These are phyloP conservation scores for Fraxinus nigra DNA, from an alignment of 305 asterid genomes.

Conservation along the genomic window DNA sequence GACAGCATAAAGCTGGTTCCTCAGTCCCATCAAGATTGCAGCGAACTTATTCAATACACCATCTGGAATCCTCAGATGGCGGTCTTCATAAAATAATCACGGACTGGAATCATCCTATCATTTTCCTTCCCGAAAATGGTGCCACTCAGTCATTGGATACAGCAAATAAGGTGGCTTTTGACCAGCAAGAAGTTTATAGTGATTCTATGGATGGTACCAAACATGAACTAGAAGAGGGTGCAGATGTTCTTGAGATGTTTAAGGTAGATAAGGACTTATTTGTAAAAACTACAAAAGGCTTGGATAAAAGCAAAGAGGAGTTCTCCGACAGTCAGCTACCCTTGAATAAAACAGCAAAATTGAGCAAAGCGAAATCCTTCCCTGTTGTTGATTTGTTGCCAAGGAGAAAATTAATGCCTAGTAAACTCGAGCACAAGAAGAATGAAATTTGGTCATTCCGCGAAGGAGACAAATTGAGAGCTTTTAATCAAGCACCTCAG, in stretches of 20 bases:
- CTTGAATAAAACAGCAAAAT: constrained; percentile 24
- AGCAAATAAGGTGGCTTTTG: not conserved
- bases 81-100: constrained; percentile 32
- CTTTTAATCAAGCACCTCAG: not conserved
- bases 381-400: constrained; percentile 36
- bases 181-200: not conserved
- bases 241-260: constrained; percentile 42
- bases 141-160: constrained; percentile 16
- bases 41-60: constrained; percentile 64
- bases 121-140: constrained; percentile 36
- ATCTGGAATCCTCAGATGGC: constrained; percentile 43
- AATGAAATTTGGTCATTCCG: constrained; percentile 56
- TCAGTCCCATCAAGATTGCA: constrained; percentile 35
- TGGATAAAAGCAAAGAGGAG: constrained; percentile 30
- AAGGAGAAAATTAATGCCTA: constrained; percentile 42
- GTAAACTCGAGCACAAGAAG: constrained; percentile 55
- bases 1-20: constrained; percentile 21
- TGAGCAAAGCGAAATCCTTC: constrained; percentile 60
- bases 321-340: constrained; percentile 32
- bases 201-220: constrained; percentile 16
- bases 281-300: constrained; percentile 26
- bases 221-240: constrained; percentile 11
- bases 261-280: constrained; percentile 49
- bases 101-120: constrained; percentile 39
- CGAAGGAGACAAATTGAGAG: constrained; percentile 21